Evolutionary conservation across 2,329 filamentous ascomycete genomes (phyloP), one percentile per base, ranked within the genome.

Genomic region (Clarireedia hainanense): DNA sequence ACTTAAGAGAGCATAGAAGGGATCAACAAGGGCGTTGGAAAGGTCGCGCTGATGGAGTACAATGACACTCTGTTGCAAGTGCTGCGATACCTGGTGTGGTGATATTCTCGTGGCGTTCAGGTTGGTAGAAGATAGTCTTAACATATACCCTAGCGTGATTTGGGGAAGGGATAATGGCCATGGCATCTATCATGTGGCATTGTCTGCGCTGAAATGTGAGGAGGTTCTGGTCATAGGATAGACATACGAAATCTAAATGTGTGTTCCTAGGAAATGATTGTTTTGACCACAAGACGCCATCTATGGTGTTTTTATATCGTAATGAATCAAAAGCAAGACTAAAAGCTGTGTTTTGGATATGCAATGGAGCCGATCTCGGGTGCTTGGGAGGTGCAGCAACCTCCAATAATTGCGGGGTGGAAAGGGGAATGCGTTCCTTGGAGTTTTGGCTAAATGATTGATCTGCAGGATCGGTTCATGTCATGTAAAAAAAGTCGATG

Each of bases 141-240:
- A 24, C 30, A 55, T 55, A 55, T 55, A 55, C 52, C 52, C 52
- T 50, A 55, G 52, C 36, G 27, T 50, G n/a, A 30, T 55, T 55
- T 20, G 37, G 26, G 37, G 42, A 46, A 10, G 10, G 42, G 42
- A 46, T 6, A 20, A 42, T 42, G 20, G 7, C 20, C 20, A 42
- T 1, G 10, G 39, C 39, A 14, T 42, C 3, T 17, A 42, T 42
- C 20, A 42, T 17, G 2, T 42, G 5, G 46, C 17, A 3, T 26
- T 15, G 12, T 27, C 6, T 55, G 23, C 39, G 39, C 39, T 42
- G 39, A 17, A 20, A 42, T 42, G 30, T 12, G 30, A 12, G 12
- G 30, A 34, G 30, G 30, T 12, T 34, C 30, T 12, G 30, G 30
- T 34, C 10, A 34, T 12, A 34, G 30, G 30, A 34, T 34, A 34